Percentiles rank a stretch among this genome's conserved stretches.
These are phyloP conservation scores for Leucaena leucocephala DNA, from an alignment of 306 rosid species.

Conservation along the genomic window DNA sequence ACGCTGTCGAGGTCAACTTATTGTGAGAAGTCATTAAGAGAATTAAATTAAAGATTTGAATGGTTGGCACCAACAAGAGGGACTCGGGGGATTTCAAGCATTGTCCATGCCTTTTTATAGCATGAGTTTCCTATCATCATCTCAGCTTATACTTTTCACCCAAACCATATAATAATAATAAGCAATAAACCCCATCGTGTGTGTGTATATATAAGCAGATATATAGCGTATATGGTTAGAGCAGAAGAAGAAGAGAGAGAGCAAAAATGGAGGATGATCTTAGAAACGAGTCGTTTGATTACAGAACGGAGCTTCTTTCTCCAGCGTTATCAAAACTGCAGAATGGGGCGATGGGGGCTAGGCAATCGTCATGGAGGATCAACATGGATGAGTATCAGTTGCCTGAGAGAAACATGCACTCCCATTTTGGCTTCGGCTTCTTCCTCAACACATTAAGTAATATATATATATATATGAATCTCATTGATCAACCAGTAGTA, in stretches of 20 bases:
- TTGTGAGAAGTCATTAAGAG: not conserved
- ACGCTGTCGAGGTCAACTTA: conserved; percentile 7
- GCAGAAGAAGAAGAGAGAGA: not conserved
- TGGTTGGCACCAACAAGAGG: not conserved
- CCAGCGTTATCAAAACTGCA: conserved; percentile 46
- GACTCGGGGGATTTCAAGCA: conserved; percentile 22
- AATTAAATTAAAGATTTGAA: not conserved
- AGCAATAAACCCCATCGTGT: not conserved
- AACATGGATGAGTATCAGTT: conserved; percentile 61
- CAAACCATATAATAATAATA: not conserved
- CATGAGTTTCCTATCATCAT: not conserved
- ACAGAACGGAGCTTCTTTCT: conserved; percentile 74
- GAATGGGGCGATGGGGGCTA: conserved; percentile 45
- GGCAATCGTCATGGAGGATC: conserved; percentile 84
- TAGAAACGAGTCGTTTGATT: conserved; percentile 60
- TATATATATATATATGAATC: not conserved
- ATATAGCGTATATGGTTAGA: not conserved
- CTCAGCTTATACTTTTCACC: not conserved
- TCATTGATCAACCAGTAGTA: not conserved
- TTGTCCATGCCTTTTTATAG: conserved; percentile 42
- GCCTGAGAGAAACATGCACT: conserved; percentile 53
- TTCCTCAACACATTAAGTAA: conserved; percentile 56
- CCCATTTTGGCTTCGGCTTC: conserved; percentile 62
- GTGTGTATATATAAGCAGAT: not conserved
- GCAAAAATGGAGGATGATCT: conserved; percentile 48